Percentiles rank a stretch among this genome's conserved stretches.
phyloP scores from a whole-genome alignment of 2,329 filamentous ascomycete genomes.

The Periconia digitata region DNA sequence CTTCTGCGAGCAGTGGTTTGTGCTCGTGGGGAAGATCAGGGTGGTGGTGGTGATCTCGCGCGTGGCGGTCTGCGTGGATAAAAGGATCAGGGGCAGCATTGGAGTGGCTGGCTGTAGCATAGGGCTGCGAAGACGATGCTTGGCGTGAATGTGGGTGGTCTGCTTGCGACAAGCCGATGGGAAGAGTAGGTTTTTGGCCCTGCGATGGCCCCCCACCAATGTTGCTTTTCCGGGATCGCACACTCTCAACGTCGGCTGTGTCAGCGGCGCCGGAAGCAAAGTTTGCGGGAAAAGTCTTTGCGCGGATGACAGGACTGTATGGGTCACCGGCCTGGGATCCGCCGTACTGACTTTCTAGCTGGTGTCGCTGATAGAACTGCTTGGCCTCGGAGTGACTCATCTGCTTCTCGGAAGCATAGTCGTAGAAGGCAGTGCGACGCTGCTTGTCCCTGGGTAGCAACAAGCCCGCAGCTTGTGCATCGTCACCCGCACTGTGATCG shows the following conservation, averaged over 20 bases:
- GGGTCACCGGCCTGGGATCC: slow-evolving; percentile 43
- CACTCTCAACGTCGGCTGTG: slow-evolving; percentile 42
- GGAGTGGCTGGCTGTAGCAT: slow-evolving; percentile 16
- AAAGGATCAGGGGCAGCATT: slow-evolving; percentile 22
- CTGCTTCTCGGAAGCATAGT: slow-evolving; percentile 89
- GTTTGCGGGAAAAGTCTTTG: slow-evolving; percentile 48
- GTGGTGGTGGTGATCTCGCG: slow-evolving; percentile 54
- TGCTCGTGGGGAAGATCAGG: slow-evolving; percentile 57
- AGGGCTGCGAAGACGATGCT: slow-evolving; percentile 21
- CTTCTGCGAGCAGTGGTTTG: slow-evolving; percentile 56
- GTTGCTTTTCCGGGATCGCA: slow-evolving; percentile 46
- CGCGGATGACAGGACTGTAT: slow-evolving; percentile 46
- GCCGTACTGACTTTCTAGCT: slow-evolving; percentile 59
- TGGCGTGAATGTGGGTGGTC: slow-evolving; percentile 33
- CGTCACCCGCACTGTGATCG: slow-evolving; percentile 22
- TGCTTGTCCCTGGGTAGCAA: slow-evolving; percentile 55
- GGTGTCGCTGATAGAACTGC: slow-evolving; percentile 90
- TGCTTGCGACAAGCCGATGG: slow-evolving; percentile 31
- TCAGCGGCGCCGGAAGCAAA: slow-evolving; percentile 36
- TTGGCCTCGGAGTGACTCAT: slow-evolving; percentile 94
- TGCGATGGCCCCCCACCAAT: slow-evolving; percentile 27
- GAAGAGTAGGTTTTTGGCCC: slow-evolving; percentile 25
- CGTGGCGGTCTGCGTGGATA: slow-evolving; percentile 51
- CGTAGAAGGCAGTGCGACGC: slow-evolving; percentile 82
- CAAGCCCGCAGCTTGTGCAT: slow-evolving; percentile 25